These are phyloP conservation scores for Schizosaccharomyces lindneri DNA, from an alignment of 805 yeast species.

Conservation along the genomic window DNA sequence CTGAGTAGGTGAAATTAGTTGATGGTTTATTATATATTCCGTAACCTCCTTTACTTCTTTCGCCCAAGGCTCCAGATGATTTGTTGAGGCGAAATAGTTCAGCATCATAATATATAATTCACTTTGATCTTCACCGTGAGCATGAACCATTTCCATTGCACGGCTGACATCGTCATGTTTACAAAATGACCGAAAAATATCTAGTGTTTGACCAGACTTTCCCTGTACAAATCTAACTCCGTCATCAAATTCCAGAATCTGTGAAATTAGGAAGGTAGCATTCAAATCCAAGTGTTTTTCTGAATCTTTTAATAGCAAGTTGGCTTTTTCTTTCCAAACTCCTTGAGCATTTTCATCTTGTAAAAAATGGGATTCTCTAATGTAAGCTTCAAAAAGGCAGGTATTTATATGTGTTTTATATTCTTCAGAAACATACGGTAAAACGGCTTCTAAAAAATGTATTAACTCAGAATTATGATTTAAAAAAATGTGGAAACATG, in stretches of 20 bases:
- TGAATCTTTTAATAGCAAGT: slow-evolving; percentile 22
- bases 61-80: slow-evolving; percentile 16
- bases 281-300: slow-evolving; percentile 29
- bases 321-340: slow-evolving; percentile 45
- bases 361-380: slow-evolving; percentile 27
- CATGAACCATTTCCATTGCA: slow-evolving; percentile 31
- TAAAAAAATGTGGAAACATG: slow-evolving; percentile 70
- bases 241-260: slow-evolving; percentile 18
- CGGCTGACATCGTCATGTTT: slow-evolving; percentile 30
- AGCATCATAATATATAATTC: slow-evolving; percentile 43
- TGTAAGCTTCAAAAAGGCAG: slow-evolving; percentile 61
- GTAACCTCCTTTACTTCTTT: slow-evolving; percentile 26
- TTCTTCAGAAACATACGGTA: slow-evolving; percentile 28
- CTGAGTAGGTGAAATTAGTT: slow-evolving; percentile 48
- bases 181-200: slow-evolving; percentile 41
- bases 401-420: slow-evolving; percentile 21
- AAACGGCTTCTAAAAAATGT: slow-evolving; percentile 73
- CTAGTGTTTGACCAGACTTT: slow-evolving; percentile 26
- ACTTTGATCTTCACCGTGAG: slow-evolving; percentile 36
- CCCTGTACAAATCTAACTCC: slow-evolving; percentile 11
- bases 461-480: slow-evolving; percentile 72
- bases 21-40: slow-evolving; percentile 24
- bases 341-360: slow-evolving; percentile 16
- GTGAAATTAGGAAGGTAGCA: slow-evolving; percentile 30
- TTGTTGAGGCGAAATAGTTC: slow-evolving; percentile 33